Percentiles rank a stretch among this genome's conserved stretches.
phyloP scores from a whole-genome alignment of 2,329 filamentous ascomycete species.

The Scedosporium aurantiacum region DNA sequence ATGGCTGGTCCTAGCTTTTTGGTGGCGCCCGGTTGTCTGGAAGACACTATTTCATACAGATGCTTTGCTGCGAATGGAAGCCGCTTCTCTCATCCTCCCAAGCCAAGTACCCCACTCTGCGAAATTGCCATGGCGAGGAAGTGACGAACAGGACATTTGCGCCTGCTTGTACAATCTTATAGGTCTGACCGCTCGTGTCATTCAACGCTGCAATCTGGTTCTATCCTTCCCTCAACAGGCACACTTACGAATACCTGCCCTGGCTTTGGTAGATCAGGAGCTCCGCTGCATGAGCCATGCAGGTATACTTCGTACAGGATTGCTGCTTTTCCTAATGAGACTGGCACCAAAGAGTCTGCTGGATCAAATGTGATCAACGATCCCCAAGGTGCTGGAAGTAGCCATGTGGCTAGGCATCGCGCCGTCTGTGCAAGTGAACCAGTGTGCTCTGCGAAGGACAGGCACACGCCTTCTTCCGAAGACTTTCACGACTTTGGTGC shows the following conservation, averaged over 20 bases:
- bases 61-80: not conserved
- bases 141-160: not conserved
- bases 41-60: not conserved
- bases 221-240: not conserved
- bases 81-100: not conserved
- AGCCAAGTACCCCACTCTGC: not conserved
- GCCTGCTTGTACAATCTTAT: not conserved
- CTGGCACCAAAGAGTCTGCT: not conserved
- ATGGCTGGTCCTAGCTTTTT: too few relatives aligned
- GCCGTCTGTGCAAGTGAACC: not conserved
- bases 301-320: not conserved
- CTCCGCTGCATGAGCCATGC: not conserved
- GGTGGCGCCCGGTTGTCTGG: too few relatives aligned
- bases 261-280: not conserved
- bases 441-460: not conserved
- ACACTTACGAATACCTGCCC: too few relatives aligned
- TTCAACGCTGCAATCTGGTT: not conserved
- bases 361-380: not conserved
- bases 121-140: not conserved
- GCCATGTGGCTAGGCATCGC: not conserved
- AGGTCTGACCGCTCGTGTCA: not conserved
- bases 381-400: not conserved
- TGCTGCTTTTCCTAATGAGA: not conserved
- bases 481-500: not conserved
- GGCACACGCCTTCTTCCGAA: not conserved